These are phyloP conservation scores for Atkinsonella hypoxylon DNA, from an alignment of 2,329 filamentous ascomycete species.

Conservation along the genomic window DNA sequence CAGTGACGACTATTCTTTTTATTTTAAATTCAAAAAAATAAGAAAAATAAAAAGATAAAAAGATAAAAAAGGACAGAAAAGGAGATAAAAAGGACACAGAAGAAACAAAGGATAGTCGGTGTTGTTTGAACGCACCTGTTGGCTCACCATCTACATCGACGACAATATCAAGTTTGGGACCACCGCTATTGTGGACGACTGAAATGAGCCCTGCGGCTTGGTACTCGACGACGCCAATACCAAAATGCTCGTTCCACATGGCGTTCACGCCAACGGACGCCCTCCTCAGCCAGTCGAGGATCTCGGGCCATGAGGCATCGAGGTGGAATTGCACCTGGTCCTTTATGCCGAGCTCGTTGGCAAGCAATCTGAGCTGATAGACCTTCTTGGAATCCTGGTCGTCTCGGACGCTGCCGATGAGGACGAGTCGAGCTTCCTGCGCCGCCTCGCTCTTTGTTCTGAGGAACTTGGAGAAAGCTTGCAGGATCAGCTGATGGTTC, in stretches of 20 bases:
- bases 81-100: no score
- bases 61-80: no score
- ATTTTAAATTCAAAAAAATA: neutral
- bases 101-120: no score
- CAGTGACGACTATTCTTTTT: neutral
- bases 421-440: conserved; percentile 54
- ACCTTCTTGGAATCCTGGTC: conserved; percentile 70
- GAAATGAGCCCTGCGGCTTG: conserved; percentile 88
- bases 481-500: conserved; percentile 79
- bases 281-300: conserved; percentile 65
- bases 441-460: conserved; percentile 39
- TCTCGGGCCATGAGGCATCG: conserved; percentile 80
- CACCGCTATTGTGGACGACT: conserved; percentile 87
- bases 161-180: conserved; percentile 89
- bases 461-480: conserved; percentile 70
- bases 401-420: conserved; percentile 88
- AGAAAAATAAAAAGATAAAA: neutral
- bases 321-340: conserved; percentile 78
- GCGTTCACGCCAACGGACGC: conserved; percentile 85
- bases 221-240: conserved; percentile 96
- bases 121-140: conserved; percentile 60
- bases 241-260: conserved; percentile 99
- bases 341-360: conserved; percentile 75
- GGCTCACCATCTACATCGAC: conserved; percentile 64
- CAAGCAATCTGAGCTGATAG: conserved; percentile 76